Percentiles rank a stretch among this genome's conserved stretches.
Conservation (phyloP, 139 green algal genomes). For the Chlamydomonas asymmetrica region DNA sequence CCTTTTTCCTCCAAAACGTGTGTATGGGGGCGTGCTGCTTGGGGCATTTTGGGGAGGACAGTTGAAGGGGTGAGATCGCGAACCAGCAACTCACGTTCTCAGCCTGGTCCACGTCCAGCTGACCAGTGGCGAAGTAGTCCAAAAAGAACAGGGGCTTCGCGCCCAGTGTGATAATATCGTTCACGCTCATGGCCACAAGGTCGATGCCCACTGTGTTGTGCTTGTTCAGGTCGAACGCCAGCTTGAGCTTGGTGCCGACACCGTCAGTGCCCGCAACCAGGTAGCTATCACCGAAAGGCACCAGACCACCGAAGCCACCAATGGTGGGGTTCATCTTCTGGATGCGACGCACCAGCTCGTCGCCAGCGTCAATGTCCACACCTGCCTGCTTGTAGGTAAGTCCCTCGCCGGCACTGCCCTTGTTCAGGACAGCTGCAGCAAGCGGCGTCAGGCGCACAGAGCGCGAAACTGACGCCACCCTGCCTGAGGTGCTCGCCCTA, state of each 20-base stretch:
- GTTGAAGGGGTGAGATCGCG: too few relatives aligned
- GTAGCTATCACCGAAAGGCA: constrained; percentile 96
- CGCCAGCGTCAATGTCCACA: constrained; percentile 97
- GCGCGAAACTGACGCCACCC: too few relatives aligned
- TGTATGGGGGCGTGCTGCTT: too few relatives aligned
- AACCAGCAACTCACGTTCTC: constrained; percentile 74
- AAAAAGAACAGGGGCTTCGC: constrained; percentile 98
- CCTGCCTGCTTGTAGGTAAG: constrained; percentile 90
- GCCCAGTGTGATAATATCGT: constrained; percentile 94
- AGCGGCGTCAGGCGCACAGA: background rate
- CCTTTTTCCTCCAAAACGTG: too few relatives aligned
- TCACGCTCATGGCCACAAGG: constrained; percentile 96
- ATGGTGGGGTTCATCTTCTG: constrained; percentile 91
- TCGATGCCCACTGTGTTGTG: constrained; percentile 98
- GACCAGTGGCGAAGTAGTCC: constrained; percentile 95
- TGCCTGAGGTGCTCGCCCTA: too few relatives aligned
- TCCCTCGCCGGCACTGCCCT: constrained; percentile 22
- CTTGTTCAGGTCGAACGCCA: constrained; percentile 95
- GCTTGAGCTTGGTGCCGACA: constrained; percentile 98
- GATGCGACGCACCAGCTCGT: constrained; percentile 94
- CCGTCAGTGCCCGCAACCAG: constrained; percentile 96
- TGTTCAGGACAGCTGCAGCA: constrained; percentile 16
- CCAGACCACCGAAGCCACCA: constrained; percentile 94
- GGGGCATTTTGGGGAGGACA: too few relatives aligned
- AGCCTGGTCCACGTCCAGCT: constrained; percentile 92